Base-by-base conservation (phyloP, 225 moss, liverwort and hornwort species). In the Physcomitrellopsis africana region DNA sequence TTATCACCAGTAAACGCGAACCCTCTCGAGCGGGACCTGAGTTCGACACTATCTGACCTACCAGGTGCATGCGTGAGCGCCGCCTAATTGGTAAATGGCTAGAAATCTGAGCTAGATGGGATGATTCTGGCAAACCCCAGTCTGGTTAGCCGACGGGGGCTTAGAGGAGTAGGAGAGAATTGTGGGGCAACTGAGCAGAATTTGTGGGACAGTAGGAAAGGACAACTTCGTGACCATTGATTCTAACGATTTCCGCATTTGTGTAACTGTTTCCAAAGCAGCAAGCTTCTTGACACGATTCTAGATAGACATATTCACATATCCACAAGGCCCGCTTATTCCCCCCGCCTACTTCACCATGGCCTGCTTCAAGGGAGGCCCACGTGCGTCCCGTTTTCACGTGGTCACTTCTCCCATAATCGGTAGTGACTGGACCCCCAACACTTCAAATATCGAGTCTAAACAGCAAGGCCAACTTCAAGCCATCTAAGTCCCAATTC, bases 61-160 rank as follows among this genome's bases (percentile, higher is more conserved):
- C 32, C 32, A 37, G 1, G 1, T 37, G 16, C 44, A 32, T 70
- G 56, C 20, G 20, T 37, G 3, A 43, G 43, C 69, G 23, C 55
- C 55, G 42, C 56, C 42, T 56, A 56, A 44, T 69, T 69, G 43
- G 1, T 18, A 51, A 57, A 23, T 22, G 59, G 9, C n/a, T 18
- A 47, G 9, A 47, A 24, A 37, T 37, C 32, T 37, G 5, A 22
- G 47, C 79, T 87, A 87, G 37, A 87, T 84, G 10, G 84, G 87
- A 54, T 87, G 84, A 32, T 87, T 87, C 66, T 87, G 87, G 76
- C 84, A 81, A 74, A 84, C 79, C 67, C 81, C 81, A 62, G 79
- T 79, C 73, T 84, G 84, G 67, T 87, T 81, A 4, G 79, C 81
- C 3, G 77, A 72, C 59, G 82, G 77, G 7, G 86, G 86, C 60